These are phyloP conservation scores for Hanseniaspora nectarophila DNA, from an alignment of 805 yeast species.

Conservation along the genomic window DNA sequence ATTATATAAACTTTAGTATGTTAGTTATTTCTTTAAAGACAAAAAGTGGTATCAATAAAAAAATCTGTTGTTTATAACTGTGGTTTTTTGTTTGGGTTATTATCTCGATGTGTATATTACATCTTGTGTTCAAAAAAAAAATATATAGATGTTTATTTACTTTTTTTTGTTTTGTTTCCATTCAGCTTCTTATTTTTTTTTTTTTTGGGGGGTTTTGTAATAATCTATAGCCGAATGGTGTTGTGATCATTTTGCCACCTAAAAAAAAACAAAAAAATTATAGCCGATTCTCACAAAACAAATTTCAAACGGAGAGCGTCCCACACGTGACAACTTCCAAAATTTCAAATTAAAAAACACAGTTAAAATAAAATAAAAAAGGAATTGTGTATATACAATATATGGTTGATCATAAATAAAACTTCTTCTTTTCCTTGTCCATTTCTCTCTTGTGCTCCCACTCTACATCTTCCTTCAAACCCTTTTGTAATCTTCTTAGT, in stretches of 20 bases:
- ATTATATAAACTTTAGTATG: too few species aligned
- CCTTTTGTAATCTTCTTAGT: conserved; percentile 79
- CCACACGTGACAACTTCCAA: background rate
- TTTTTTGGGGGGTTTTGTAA: background rate
- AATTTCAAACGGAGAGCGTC: background rate
- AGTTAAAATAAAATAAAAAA: too few species aligned
- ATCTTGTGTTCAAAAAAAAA: background rate
- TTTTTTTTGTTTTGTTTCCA: background rate
- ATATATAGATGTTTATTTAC: background rate
- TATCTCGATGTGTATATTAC: too few species aligned
- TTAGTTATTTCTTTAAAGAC: too few species aligned
- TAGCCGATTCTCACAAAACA: too few species aligned
- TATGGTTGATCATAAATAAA: conserved; percentile 44
- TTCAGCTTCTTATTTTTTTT: background rate
- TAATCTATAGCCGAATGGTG: too few species aligned
- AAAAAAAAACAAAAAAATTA: background rate
- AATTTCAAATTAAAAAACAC: too few species aligned
- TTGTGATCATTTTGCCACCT: conserved; percentile 2
- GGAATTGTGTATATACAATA: background rate
- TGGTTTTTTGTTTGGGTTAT: too few species aligned
- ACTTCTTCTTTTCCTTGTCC: conserved; percentile 93
- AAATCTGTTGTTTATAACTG: too few species aligned
- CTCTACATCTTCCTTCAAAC: conserved; percentile 79
- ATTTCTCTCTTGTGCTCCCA: conserved; percentile 95
- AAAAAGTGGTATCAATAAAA: too few species aligned